Evolutionary conservation across 805 yeast species (phyloP).

Genomic region (Ogataea neopini): DNA sequence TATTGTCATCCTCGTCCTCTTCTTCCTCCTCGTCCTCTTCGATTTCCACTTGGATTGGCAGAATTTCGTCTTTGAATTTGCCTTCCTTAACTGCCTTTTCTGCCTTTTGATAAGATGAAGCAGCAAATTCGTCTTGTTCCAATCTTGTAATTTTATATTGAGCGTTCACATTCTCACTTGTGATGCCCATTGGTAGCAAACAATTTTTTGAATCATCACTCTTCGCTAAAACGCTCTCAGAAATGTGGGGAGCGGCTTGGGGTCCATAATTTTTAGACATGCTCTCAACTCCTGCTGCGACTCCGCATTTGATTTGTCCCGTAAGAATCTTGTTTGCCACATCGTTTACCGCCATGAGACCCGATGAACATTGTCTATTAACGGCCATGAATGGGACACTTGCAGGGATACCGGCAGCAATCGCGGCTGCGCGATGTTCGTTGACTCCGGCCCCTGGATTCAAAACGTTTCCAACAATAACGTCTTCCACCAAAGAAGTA

Average conservation of each 20-base stretch:
- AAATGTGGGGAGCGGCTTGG: conserved; percentile 62
- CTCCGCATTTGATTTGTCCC: conserved; percentile 90
- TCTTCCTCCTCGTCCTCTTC: conserved; percentile 59
- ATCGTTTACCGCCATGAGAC: conserved; percentile 86
- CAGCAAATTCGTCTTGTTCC: conserved; percentile 88
- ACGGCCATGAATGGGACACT: conserved; percentile 76
- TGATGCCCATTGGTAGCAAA: conserved; percentile 93
- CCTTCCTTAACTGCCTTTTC: conserved; percentile 70
- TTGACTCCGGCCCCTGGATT: conserved; percentile 93
- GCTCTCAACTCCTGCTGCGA: conserved; percentile 92
- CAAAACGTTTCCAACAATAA: conserved; percentile 88
- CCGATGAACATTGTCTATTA: conserved; percentile 95
- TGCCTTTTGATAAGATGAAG: conserved; percentile 83
- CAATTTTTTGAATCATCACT: conserved; percentile 65
- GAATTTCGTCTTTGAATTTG: conserved; percentile 82
- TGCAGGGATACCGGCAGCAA: conserved; percentile 89
- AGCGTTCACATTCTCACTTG: conserved; percentile 86
- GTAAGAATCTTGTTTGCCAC: conserved; percentile 82
- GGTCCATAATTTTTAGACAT: conserved; percentile 93
- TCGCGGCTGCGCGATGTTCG: conserved; percentile 88
- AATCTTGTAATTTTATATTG: conserved; percentile 63
- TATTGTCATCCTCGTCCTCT: conserved; percentile 44
- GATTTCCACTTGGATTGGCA: conserved; percentile 69
- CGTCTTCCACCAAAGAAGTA: conserved; percentile 67
- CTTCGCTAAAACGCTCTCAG: conserved; percentile 44